phyloP scores from a whole-genome alignment of 1,284 basidiomycete species.

The Ceratobasidium sp. region DNA sequence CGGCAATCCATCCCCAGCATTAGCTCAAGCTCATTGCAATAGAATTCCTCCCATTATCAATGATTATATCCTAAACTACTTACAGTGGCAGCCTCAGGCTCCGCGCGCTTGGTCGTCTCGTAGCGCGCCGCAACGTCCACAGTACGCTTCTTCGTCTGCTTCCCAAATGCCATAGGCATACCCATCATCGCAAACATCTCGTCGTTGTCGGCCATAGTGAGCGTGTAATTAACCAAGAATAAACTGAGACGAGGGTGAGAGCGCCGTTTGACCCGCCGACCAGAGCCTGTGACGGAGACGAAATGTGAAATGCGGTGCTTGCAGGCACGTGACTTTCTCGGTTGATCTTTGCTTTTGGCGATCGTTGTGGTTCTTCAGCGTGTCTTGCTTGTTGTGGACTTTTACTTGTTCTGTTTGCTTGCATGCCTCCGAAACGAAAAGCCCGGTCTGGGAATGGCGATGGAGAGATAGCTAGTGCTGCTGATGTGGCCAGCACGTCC shows the following conservation, averaged over 20 bases:
- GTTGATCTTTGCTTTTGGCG: constrained; percentile 14
- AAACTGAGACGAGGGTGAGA: not conserved
- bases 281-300: constrained; percentile 4
- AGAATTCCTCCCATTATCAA: not conserved
- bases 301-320: constrained; percentile 9
- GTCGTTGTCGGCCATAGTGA: constrained; percentile 57
- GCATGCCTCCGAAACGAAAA: constrained; percentile 34
- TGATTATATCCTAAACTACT: not conserved
- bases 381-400: not conserved
- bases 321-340: constrained; percentile 26
- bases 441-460: not conserved
- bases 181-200: constrained; percentile 83
- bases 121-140: constrained; percentile 69
- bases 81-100: constrained; percentile 52
- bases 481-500: not conserved
- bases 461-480: not conserved
- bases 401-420: not conserved
- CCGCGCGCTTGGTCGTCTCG: constrained; percentile 72
- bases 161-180: constrained; percentile 72
- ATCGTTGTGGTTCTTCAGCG: constrained; percentile 18
- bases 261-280: not conserved
- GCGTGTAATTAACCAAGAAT: not conserved
- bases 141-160: constrained; percentile 68
- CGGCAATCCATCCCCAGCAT: not conserved
- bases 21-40: not conserved